Evolutionary conservation across 2,329 filamentous ascomycete genomes (phyloP), one percentile per base, ranked within the genome.

Genomic region (Daldinia sp.): DNA sequence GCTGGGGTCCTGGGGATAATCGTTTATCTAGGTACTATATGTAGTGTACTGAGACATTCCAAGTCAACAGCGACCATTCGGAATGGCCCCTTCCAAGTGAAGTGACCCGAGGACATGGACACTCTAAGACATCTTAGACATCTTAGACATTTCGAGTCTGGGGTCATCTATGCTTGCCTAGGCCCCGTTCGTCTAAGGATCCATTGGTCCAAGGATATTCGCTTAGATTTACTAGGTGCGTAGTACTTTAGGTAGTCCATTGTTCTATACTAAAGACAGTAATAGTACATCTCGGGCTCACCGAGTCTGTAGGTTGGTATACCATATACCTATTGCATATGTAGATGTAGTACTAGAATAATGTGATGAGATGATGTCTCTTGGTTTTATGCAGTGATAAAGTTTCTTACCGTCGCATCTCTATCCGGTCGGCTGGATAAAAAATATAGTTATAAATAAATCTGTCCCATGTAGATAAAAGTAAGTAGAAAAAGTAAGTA

Each of bases 181-280:
- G 10, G 7, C 8, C 8, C 11, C 19, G 29, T 32, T 6, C n/a
- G 29, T 32, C 11, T 23, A 37, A 54, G 41, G 39, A 37, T 37
- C 35, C 11, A 32, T 48, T 29, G 45, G 45, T 29, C 15, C 10
- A n/a, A 17, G 15, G 10, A 45, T 15, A 45, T 45, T 45, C 21
- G 58, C 39, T 60, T 63, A 45, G 29, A 52, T 58, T 39, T 35
- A 25, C 39, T 43, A 45, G 11, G 35, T n/a, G n/a, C n/a, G n/a
- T 43, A 49, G n/a, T 4, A 41, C 11, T 45, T n/a, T 60, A 60
- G 39, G 41, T 50, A 47, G 34, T 39, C 51, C 35, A 53, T 60
- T 41, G 10, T 51, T 51, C 30, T 41, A n/a, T 41, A 35, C 48
- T 59, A 50, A 53, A 37, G 57, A 27, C 17, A 15, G n/a, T 61